phyloP scores from a whole-genome alignment of 805 yeast genomes.

The Monosporozyma unispora region DNA sequence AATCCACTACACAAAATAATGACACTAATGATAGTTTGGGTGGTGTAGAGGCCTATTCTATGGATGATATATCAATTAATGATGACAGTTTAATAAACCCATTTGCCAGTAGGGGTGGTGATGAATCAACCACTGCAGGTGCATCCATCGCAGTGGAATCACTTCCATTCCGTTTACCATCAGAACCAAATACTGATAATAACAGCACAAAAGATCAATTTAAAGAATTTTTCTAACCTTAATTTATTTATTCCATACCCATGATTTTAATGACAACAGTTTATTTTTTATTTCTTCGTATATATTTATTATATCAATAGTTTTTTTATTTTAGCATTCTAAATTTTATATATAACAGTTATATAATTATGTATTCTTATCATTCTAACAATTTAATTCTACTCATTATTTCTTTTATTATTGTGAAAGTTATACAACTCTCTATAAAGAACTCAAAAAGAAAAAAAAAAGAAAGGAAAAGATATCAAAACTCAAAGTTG shows the following conservation, averaged over 20 bases:
- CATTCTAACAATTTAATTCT: not conserved
- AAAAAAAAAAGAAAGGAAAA: no score
- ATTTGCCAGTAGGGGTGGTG: not conserved
- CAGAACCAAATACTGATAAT: not conserved
- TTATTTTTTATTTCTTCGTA: no score
- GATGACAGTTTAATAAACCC: conserved; percentile 1
- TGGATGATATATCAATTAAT: not conserved
- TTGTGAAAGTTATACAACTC: no score
- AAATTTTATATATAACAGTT: not conserved
- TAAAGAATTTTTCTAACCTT: not conserved
- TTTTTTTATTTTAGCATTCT: not conserved
- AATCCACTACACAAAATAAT: not conserved
- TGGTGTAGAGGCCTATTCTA: not conserved
- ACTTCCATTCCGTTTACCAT: not conserved
- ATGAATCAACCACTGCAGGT: not conserved
- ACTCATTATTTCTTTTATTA: not conserved
- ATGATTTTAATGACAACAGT: no score
- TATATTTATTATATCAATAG: not conserved
- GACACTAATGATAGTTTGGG: not conserved
- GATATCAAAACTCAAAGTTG: no score
- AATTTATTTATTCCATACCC: not conserved
- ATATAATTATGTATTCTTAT: not conserved
- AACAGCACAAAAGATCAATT: not conserved
- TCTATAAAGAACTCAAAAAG: no score
- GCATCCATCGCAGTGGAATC: conserved; percentile 2